A percentile compares a stretch with the other conserved stretches of the same genome.
Evolutionary conservation across 257 asterid species (phyloP).

Genomic region (Ilex asprella): DNA sequence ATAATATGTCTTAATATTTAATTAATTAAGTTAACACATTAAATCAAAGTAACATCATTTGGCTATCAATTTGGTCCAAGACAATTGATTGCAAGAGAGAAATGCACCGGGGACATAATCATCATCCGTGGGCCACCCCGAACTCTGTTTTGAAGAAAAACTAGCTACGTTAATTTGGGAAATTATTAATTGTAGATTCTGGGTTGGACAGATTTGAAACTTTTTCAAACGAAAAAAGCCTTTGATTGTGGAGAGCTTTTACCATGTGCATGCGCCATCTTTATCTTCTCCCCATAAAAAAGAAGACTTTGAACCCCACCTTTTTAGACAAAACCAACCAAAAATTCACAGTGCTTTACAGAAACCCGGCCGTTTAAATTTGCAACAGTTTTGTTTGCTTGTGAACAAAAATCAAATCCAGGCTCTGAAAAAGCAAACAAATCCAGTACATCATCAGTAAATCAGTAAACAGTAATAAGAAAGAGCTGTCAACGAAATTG

Average conservation of each 20-base stretch:
- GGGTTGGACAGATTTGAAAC: neutral
- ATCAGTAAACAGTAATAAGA: neutral
- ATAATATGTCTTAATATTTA: too few relatives aligned
- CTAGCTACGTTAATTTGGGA: too few relatives aligned
- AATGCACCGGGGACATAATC: too few relatives aligned
- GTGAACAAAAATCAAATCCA: neutral
- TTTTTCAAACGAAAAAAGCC: constrained; percentile 27
- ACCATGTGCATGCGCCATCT: constrained; percentile 13
- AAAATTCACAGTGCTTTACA: neutral
- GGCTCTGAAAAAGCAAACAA: constrained; percentile 10
- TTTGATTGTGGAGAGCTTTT: constrained; percentile 16
- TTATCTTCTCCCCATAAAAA: constrained; percentile 15
- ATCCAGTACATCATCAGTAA: neutral
- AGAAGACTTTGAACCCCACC: neutral
- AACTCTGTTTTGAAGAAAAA: too few relatives aligned
- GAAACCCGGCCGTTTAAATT: neutral
- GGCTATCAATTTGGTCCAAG: too few relatives aligned
- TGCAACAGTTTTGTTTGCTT: neutral
- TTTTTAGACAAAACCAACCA: constrained; percentile 15
- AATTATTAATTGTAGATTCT: too few relatives aligned
- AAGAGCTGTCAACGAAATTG: constrained; percentile 1
- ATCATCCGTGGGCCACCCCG: too few relatives aligned
- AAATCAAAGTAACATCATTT: too few relatives aligned
- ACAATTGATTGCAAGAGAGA: too few relatives aligned
- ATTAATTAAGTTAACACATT: too few relatives aligned